Conservation (phyloP, 31 red algal genomes). For the Porphyra umbilicalis region DNA sequence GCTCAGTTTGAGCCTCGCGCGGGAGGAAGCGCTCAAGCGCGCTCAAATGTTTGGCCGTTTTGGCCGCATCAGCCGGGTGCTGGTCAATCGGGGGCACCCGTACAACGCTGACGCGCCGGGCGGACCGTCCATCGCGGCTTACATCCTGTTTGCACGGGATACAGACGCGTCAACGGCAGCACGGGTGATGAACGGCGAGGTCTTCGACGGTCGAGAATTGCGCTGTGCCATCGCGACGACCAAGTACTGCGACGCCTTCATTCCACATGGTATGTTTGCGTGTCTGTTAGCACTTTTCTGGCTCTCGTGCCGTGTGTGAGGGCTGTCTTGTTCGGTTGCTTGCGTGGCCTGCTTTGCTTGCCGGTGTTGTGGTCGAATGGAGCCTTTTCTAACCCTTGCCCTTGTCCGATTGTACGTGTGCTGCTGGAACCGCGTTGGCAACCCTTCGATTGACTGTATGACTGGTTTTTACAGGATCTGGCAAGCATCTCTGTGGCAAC, state of each 20-base stretch:
- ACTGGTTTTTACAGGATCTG: background rate
- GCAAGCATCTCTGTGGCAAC: conserved; percentile 59
- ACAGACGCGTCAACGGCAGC: conserved; percentile 69
- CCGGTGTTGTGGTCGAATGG: background rate
- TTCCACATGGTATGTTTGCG: conserved; percentile 16
- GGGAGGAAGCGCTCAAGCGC: conserved; percentile 63
- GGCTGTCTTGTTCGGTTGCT: background rate
- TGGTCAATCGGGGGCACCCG: conserved; percentile 72
- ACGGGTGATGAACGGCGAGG: conserved; percentile 55
- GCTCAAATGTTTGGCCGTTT: conserved; percentile 85
- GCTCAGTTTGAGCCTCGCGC: conserved; percentile 47
- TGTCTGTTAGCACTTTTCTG: background rate
- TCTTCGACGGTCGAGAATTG: conserved; percentile 77
- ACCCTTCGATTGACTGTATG: background rate
- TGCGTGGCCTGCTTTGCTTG: background rate
- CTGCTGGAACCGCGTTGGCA: background rate
- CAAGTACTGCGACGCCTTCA: conserved; percentile 89
- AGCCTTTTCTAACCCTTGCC: background rate
- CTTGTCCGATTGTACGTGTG: conserved; percentile 11
- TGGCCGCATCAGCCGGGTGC: conserved; percentile 60
- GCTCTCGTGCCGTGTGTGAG: background rate
- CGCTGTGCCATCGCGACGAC: conserved; percentile 68
- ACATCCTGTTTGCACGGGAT: conserved; percentile 75
- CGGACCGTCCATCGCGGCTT: conserved; percentile 74
- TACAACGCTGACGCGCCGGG: conserved; percentile 66